Percentiles rank a stretch among this genome's conserved stretches.
Conservation (phyloP, 192 early-diverging fungal genomes). For the Backusella psychrophila region DNA sequence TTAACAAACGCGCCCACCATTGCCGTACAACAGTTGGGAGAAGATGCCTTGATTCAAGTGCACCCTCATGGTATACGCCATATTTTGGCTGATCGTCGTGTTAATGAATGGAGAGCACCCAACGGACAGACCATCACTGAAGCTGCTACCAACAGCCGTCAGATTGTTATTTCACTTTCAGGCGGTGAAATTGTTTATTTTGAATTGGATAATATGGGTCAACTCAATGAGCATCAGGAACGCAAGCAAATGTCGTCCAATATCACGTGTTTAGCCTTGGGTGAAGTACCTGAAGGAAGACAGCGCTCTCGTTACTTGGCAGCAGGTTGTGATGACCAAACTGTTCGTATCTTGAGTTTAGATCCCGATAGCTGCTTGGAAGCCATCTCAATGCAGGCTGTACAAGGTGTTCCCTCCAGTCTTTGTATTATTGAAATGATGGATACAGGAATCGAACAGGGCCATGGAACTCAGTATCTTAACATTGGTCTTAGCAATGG, state of each 20-base stretch:
- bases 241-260: slow-evolving; percentile 68
- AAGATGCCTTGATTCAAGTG: slow-evolving; percentile 86
- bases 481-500: slow-evolving; percentile 92
- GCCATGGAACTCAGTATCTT: slow-evolving; percentile 67
- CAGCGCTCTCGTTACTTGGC: slow-evolving; percentile 78
- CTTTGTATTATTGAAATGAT: slow-evolving; percentile 80
- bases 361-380: slow-evolving; percentile 79
- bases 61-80: slow-evolving; percentile 91
- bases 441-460: slow-evolving; percentile 61
- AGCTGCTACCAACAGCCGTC: slow-evolving; percentile 81
- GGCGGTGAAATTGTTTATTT: slow-evolving; percentile 90
- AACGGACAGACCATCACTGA: slow-evolving; percentile 65
- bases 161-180: slow-evolving; percentile 80
- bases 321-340: slow-evolving; percentile 88
- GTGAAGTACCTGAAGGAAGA: slow-evolving; percentile 76
- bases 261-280: slow-evolving; percentile 76
- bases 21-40: slow-evolving; percentile 78
- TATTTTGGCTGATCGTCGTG: slow-evolving; percentile 82
- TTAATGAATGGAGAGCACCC: slow-evolving; percentile 93
- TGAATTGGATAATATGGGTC: slow-evolving; percentile 80
- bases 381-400: slow-evolving; percentile 55
- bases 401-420: slow-evolving; percentile 38
- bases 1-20: slow-evolving; percentile 81
- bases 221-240: slow-evolving; percentile 87
- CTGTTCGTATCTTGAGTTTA: slow-evolving; percentile 85